A percentile compares a stretch with the other conserved stretches of the same genome.
Conservation (phyloP, 2,329 filamentous ascomycete genomes). For the Hypoxylon sp. region DNA sequence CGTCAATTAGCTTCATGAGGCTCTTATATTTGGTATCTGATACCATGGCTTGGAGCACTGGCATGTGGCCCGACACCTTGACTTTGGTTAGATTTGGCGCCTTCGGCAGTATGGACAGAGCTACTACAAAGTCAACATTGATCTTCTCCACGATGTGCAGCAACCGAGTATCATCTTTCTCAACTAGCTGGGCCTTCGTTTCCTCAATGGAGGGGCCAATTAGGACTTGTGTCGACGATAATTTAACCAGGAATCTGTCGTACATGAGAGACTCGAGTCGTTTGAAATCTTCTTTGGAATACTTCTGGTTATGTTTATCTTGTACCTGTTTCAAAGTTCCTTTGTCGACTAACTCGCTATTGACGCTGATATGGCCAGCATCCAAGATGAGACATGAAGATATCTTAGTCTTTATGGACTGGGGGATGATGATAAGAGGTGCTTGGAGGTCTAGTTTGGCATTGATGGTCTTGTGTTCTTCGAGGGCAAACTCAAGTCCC, state of each 20-base stretch:
- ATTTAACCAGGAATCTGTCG: slow-evolving; percentile 93
- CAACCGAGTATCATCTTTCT: slow-evolving; percentile 76
- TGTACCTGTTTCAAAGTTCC: slow-evolving; percentile 91
- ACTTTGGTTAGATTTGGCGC: slow-evolving; percentile 93
- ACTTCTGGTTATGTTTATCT: slow-evolving; percentile 87
- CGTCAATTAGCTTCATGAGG: slow-evolving; percentile 95
- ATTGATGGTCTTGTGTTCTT: slow-evolving; percentile 98
- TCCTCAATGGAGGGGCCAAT: slow-evolving; percentile 94
- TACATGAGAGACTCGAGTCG: slow-evolving; percentile 95
- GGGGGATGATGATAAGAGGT: slow-evolving; percentile 94
- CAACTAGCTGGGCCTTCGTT: slow-evolving; percentile 84
- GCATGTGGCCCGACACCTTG: slow-evolving; percentile 90
- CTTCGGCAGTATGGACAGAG: slow-evolving; percentile 96
- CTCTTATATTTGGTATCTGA: slow-evolving; percentile 98
- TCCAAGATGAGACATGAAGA: slow-evolving; percentile 94
- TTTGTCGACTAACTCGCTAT: slow-evolving; percentile 93
- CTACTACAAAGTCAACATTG: slow-evolving; percentile 97
- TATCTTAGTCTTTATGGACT: slow-evolving; percentile 85
- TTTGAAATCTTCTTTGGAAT: slow-evolving; percentile 90
- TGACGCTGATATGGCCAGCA: slow-evolving; percentile 94
- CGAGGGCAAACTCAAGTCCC: slow-evolving; percentile 93
- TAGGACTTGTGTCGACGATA: slow-evolving; percentile 94
- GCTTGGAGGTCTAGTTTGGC: slow-evolving; percentile 96
- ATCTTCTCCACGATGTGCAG: slow-evolving; percentile 96
- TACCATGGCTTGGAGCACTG: slow-evolving; percentile 89